phyloP scores from a whole-genome alignment of 1,139 yeast genomes.

The Scheffersomyces segobiensis region DNA sequence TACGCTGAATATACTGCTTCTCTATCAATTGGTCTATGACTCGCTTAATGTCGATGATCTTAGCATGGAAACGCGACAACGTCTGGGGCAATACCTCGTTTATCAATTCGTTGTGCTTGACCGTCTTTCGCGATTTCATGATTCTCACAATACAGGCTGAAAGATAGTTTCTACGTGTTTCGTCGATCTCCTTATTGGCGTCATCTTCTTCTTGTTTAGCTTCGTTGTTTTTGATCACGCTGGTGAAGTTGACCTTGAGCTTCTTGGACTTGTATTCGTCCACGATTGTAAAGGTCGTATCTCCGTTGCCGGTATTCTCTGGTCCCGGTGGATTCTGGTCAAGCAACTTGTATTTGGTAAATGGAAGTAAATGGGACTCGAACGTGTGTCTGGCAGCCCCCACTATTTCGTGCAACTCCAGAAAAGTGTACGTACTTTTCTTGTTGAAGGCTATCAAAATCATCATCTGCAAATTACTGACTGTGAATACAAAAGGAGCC shows the following conservation, averaged over 20 bases:
- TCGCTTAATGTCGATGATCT: constrained; percentile 80
- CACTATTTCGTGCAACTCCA: constrained; percentile 64
- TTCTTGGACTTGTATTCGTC: constrained; percentile 84
- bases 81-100: constrained; percentile 91
- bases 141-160: constrained; percentile 95
- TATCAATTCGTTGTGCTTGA: constrained; percentile 77
- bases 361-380: constrained; percentile 74
- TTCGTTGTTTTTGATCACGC: constrained; percentile 74
- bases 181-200: constrained; percentile 81
- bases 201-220: constrained; percentile 77
- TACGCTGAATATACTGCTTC: constrained; percentile 79
- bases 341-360: constrained; percentile 76
- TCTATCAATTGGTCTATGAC: constrained; percentile 86
- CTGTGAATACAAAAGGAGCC: constrained; percentile 80
- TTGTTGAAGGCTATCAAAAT: constrained; percentile 80
- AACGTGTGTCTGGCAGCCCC: constrained; percentile 66
- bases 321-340: constrained; percentile 62
- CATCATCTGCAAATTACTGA: constrained; percentile 84
- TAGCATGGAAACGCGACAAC: constrained; percentile 80
- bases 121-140: constrained; percentile 87
- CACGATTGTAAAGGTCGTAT: constrained; percentile 71
- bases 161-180: constrained; percentile 80
- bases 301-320: constrained; percentile 45
- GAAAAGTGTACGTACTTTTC: constrained; percentile 55
- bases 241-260: constrained; percentile 79